Percentiles rank a stretch among this genome's conserved stretches.
Evolutionary conservation across 106 monocot species (phyloP).

Genomic region (Cymbidium sinense): DNA sequence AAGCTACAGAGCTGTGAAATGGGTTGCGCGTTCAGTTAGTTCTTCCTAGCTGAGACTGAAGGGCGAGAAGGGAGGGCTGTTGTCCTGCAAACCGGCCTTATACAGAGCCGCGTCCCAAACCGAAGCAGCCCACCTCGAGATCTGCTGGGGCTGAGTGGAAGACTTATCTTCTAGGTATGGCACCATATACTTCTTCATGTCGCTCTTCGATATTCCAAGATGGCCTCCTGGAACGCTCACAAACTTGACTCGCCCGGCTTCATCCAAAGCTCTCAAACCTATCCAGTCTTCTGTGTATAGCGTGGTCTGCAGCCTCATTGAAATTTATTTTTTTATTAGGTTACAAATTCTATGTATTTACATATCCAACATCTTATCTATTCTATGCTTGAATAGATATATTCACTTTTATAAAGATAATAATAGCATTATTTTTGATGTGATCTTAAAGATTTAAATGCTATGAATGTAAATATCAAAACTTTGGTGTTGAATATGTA

Average conservation of each 20-base stretch:
- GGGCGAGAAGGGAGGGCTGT: constrained; percentile 3
- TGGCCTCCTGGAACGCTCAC: constrained; percentile 54
- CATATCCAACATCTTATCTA: too few species aligned
- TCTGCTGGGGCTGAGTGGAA: background rate
- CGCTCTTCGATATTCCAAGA: constrained; percentile 58
- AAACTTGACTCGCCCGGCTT: constrained; percentile 58
- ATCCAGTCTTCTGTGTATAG: constrained; percentile 91
- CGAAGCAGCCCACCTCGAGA: constrained; percentile 6
- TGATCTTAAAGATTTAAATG: too few species aligned
- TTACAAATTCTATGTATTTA: too few species aligned
- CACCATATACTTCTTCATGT: constrained; percentile 67
- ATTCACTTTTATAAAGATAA: too few species aligned
- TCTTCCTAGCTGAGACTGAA: background rate
- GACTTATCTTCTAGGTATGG: constrained; percentile 42
- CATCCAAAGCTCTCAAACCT: constrained; percentile 68
- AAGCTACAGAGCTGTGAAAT: background rate
- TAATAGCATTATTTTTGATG: too few species aligned
- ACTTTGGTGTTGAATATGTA: too few species aligned
- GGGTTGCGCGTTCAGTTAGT: background rate
- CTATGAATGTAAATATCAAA: too few species aligned
- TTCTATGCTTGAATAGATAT: too few species aligned
- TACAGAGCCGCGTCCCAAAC: constrained; percentile 3
- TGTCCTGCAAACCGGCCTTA: background rate
- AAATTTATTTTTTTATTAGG: background rate
- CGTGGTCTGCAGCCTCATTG: constrained; percentile 34